Base-by-base conservation (phyloP, 192 early-diverging fungal genomes). In the Funneliformis mosseae region DNA sequence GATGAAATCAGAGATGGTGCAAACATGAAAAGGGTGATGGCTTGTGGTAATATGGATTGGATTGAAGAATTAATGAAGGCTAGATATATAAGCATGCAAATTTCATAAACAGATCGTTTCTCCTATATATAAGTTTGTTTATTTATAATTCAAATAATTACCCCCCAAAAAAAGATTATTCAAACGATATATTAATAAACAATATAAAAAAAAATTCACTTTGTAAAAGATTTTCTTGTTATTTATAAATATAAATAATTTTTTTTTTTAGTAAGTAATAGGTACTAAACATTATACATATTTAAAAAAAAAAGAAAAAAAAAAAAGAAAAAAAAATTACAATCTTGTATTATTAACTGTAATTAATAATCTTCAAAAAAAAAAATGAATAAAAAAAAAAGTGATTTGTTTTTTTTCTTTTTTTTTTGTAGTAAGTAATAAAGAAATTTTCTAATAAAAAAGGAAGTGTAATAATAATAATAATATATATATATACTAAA, bases 1-100 rank as follows among this genome's bases (percentile, higher is more conserved):
- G 39, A 68, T 18, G 27, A 69, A 14, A 79, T 79, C 27, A 28
- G 78, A 38, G 67, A 79, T 14, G 28, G 67, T 21, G 78, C 70
- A 7, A 79, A 79, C 38, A 79, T 79, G 78, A 68, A 71, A 60
- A 45, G 50, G 38, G 68, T 79, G 9, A 79, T 79, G 78, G 46
- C 28, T 25, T 79, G 78, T 71, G 78, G 78, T 39, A 79, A 79
- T 70, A 79, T 79, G 78, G 67, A 55, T 33, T 79, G 78, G 78
- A 70, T 79, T 21, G 78, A 79, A 66, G 67, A 79, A 12, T 79
- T 79, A 33, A 79, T 79, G 78, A 21, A 21, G 23, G 78, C 64
- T 55, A 72, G 42, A 45, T 72, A 72, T 72, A 16, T 55, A 55
- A 55, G 50, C 18, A 55, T 55, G 50, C 50, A 55, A 55, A 55